These are phyloP conservation scores for Trametes cubensis DNA, from an alignment of 768 basidiomycete species.

Conservation along the genomic window DNA sequence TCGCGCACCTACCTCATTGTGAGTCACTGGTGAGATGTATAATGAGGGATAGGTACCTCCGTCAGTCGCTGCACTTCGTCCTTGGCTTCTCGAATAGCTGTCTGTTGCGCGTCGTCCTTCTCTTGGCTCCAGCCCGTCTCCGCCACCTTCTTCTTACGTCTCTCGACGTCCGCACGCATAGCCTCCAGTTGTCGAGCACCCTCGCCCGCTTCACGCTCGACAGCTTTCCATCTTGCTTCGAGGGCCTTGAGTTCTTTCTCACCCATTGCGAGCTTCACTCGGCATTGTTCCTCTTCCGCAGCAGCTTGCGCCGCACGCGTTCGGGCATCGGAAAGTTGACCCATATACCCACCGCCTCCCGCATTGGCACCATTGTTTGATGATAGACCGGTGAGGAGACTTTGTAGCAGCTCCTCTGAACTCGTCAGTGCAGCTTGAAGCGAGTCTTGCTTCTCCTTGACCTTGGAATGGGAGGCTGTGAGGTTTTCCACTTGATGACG, in stretches of 20 bases:
- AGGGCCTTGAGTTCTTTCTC: slow-evolving; percentile 78
- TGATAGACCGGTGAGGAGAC: slow-evolving; percentile 89
- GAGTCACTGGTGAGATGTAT: slow-evolving; percentile 2
- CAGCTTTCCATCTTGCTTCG: slow-evolving; percentile 80
- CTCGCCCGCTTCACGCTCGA: slow-evolving; percentile 82
- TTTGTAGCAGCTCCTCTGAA: slow-evolving; percentile 92
- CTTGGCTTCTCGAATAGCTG: slow-evolving; percentile 53
- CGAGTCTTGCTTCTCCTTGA: slow-evolving; percentile 71
- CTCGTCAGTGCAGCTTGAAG: slow-evolving; percentile 64
- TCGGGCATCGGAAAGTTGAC: slow-evolving; percentile 87
- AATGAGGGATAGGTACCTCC: slow-evolving; percentile 52
- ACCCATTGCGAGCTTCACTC: slow-evolving; percentile 71
- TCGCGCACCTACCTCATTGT: slow-evolving; percentile 62
- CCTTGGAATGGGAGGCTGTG: slow-evolving; percentile 53
- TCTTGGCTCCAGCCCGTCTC: slow-evolving; percentile 77
- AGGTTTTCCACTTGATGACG: slow-evolving; percentile 58
- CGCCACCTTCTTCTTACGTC: slow-evolving; percentile 52
- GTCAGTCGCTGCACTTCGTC: slow-evolving; percentile 55
- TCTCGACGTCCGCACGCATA: slow-evolving; percentile 60
- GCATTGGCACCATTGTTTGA: slow-evolving; percentile 64
- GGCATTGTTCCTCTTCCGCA: slow-evolving; percentile 84
- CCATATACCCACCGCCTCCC: slow-evolving; percentile 94
- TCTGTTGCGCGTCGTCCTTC: slow-evolving; percentile 63
- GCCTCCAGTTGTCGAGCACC: slow-evolving; percentile 67
- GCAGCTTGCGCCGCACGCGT: slow-evolving; percentile 71